Percentiles rank a stretch among this genome's conserved stretches.
phyloP scores from a whole-genome alignment of 192 early-diverging fungal species.

The Dimargaris verticillata region DNA sequence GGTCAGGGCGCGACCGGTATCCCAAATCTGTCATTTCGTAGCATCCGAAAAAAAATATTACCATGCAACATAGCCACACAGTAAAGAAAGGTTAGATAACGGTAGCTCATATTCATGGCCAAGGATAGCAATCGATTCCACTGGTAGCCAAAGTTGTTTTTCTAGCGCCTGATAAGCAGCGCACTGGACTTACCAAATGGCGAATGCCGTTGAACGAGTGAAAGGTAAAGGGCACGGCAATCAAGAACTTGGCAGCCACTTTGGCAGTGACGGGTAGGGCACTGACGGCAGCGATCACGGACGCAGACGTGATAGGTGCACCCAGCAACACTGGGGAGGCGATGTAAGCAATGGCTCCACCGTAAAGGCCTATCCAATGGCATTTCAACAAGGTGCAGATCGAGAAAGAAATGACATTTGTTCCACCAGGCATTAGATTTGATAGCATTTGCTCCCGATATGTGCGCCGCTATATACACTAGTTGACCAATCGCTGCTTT shows the following conservation, averaged over 20 bases:
- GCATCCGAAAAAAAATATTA: background rate
- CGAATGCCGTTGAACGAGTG: slow-evolving; percentile 75
- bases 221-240: slow-evolving; percentile 61
- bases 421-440: background rate
- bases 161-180: background rate
- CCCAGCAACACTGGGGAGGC: slow-evolving; percentile 38
- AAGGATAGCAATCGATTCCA: background rate
- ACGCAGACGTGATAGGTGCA: slow-evolving; percentile 42
- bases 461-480: background rate
- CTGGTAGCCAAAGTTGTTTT: background rate
- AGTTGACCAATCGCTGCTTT: background rate
- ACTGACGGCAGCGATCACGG: slow-evolving; percentile 46
- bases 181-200: slow-evolving; percentile 48
- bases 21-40: slow-evolving; percentile 48
- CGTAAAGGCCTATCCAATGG: slow-evolving; percentile 35
- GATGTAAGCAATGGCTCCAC: slow-evolving; percentile 49
- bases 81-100: slow-evolving; percentile 4
- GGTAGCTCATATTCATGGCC: background rate
- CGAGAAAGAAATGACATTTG: background rate
- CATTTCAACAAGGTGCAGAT: background rate
- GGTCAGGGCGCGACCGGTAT: slow-evolving; percentile 47
- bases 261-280: slow-evolving; percentile 46
- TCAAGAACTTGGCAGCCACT: slow-evolving; percentile 48
- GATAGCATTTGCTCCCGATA: background rate
- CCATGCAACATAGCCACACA: background rate